A percentile compares a stretch with the other conserved stretches of the same genome.
Conservation (phyloP, 805 yeast genomes). For the Dipodascopsis tothii region DNA sequence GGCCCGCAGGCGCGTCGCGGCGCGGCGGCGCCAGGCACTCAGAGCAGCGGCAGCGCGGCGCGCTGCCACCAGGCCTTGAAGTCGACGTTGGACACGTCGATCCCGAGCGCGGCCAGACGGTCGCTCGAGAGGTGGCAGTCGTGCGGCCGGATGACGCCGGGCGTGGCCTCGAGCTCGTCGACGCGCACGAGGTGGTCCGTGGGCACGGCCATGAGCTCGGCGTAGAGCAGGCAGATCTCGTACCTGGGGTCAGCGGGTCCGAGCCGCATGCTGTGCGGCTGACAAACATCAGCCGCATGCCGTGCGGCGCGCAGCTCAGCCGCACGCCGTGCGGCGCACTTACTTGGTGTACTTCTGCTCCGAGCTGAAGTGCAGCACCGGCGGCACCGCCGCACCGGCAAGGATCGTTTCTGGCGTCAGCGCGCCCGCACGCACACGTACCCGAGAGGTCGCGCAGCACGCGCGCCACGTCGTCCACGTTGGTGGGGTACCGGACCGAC, state of each 20-base stretch:
- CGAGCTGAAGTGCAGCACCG: constrained; percentile 14
- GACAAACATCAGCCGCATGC: too few relatives aligned
- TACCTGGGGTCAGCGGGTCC: constrained; percentile 4
- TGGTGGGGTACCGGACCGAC: constrained; percentile 18
- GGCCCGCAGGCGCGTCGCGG: background rate
- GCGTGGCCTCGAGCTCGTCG: constrained; percentile 1
- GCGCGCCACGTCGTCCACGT: constrained; percentile 1
- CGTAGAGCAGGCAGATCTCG: constrained; percentile 15
- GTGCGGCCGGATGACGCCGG: constrained; percentile 8
- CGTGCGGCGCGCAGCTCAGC: background rate
- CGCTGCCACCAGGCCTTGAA: constrained; percentile 19
- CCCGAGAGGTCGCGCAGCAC: constrained; percentile 1
- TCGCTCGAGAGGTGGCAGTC: constrained; percentile 14
- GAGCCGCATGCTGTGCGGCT: too few relatives aligned
- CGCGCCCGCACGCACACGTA: background rate
- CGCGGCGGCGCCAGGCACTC: background rate
- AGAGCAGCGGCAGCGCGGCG: constrained; percentile 14
- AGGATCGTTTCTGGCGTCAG: background rate
- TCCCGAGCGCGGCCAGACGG: constrained; percentile 9
- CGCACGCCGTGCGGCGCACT: background rate
- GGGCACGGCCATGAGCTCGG: constrained; percentile 19
- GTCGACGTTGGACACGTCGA: constrained; percentile 12
- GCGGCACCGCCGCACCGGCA: constrained; percentile 5
- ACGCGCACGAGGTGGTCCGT: constrained; percentile 3
- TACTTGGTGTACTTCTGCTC: constrained; percentile 18